Evolutionary conservation across 495 filamentous ascomycete genomes (phyloP).

Genomic region (Aspergillus sclerotioniger): DNA sequence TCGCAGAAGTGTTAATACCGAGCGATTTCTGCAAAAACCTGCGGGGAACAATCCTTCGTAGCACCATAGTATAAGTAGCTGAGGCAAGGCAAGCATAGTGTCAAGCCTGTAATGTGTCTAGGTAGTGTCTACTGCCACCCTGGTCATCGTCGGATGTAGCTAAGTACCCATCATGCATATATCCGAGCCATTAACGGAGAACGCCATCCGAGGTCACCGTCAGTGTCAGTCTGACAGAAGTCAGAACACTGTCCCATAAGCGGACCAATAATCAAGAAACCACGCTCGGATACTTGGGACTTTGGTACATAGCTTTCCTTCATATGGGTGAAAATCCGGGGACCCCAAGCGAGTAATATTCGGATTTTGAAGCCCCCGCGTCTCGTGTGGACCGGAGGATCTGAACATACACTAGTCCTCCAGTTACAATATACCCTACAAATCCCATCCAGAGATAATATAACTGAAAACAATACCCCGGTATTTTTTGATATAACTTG

Average conservation of each 20-base stretch:
- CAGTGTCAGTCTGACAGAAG: too few relatives aligned
- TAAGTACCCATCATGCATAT: conserved; percentile 1
- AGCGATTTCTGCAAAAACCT: neutral
- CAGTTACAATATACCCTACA: neutral
- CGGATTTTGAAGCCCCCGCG: too few relatives aligned
- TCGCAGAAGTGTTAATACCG: too few relatives aligned
- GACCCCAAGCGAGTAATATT: neutral
- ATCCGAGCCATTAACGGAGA: neutral
- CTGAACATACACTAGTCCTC: too few relatives aligned
- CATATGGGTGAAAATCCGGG: neutral
- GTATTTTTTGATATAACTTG: conserved; percentile 45
- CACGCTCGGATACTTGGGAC: too few relatives aligned
- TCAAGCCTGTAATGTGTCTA: conserved; percentile 6
- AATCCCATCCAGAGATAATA: conserved; percentile 3
- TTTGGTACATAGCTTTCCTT: too few relatives aligned
- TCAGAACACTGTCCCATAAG: neutral
- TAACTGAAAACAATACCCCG: conserved; percentile 33
- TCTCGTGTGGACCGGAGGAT: too few relatives aligned
- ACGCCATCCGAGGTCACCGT: neutral
- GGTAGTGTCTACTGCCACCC: neutral
- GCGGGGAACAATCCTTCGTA: neutral
- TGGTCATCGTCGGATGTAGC: conserved; percentile 3
- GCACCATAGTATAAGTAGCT: neutral
- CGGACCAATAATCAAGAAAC: neutral
- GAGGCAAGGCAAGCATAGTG: neutral